Base-by-base conservation (phyloP, 306 rosid genomes). In the Begonia loranthoides region DNA sequence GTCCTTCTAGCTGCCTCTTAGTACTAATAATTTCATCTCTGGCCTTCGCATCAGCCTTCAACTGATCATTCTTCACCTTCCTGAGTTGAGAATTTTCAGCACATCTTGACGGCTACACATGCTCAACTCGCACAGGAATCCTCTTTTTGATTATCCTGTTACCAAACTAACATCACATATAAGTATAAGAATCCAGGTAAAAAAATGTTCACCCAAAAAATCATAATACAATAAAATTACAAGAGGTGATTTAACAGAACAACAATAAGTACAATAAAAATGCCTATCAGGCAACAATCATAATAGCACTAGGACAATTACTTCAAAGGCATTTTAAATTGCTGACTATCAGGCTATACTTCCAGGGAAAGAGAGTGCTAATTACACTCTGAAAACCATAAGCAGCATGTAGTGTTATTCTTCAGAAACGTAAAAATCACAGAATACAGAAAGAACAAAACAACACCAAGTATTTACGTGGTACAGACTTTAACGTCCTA, bases 121-220 rank as follows among this genome's bases (percentile, higher is more conserved):
- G 65, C 57, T 60, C 64, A 13, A 66, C 55, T 1, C 65, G 43
- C 12, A 66, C 64, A n/a, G 57, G 70, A 24, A 66, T 66, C 28
- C 71, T 56, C 52, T 66, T 59, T 48, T 22, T 49, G 16, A 59
- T 67, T 38, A 60, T 17, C 45, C 62, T 12, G 45, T 60, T 54
- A 2, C 62, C 57, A 2, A 58, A 54, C 63, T 58, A 17, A 21
- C 1, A 22, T 19, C 46, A 13, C 24, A 57, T 41, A 6, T 2
- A 41, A 19, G 22, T 19, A 9, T 12, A 41, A 12, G 10, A 9
- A 41, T 41, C 1, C 12, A 41, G 45, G 45, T 12, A 9, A 9
- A 1, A 41, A 41, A 41, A 41, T 41, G 13, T 19, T 41, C 45
- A 41, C 1, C 45, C 13, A 41, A 9, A 9, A 9, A 12, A 41